Conservation (phyloP, 352 stramenopile genomes). For the Blastocystis sp. region DNA sequence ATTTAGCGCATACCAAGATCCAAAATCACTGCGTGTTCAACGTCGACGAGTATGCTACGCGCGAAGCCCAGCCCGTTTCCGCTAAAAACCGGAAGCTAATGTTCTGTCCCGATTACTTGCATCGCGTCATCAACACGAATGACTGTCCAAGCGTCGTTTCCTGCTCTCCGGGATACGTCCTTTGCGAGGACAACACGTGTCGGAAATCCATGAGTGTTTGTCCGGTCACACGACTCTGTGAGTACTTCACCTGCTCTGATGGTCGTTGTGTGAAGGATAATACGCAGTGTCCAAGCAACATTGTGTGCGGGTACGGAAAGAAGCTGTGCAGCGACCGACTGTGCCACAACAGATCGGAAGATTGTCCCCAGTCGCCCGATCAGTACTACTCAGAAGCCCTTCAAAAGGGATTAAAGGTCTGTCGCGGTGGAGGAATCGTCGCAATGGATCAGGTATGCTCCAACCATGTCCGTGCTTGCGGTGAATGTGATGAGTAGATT, state of each 20-base stretch:
- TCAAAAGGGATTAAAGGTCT: not conserved
- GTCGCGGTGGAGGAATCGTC: constrained; percentile 14
- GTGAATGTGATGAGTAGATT: not conserved
- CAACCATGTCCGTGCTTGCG: not conserved
- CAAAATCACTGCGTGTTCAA: constrained; percentile 27
- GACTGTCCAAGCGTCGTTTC: constrained; percentile 4
- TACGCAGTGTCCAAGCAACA: constrained; percentile 7
- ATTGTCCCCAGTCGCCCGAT: not conserved
- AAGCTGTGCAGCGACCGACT: not conserved
- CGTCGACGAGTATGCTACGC: not conserved
- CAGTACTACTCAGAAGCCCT: not conserved
- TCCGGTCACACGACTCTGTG: constrained; percentile 2
- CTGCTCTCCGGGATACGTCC: not conserved
- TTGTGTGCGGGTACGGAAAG: not conserved
- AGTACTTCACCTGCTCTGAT: constrained; percentile 5
- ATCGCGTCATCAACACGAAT: not conserved
- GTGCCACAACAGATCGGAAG: not conserved
- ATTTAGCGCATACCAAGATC: constrained; percentile 30
- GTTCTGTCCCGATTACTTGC: constrained; percentile 31
- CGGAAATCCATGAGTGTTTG: not conserved
- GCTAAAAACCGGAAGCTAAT: not conserved
- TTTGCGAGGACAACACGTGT: constrained; percentile 50
- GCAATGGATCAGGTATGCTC: not conserved
- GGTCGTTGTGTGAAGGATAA: constrained; percentile 11
- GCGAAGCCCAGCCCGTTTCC: not conserved